Base-by-base conservation (phyloP, 352 stramenopile species). In the Globisporangium paroecandrum region DNA sequence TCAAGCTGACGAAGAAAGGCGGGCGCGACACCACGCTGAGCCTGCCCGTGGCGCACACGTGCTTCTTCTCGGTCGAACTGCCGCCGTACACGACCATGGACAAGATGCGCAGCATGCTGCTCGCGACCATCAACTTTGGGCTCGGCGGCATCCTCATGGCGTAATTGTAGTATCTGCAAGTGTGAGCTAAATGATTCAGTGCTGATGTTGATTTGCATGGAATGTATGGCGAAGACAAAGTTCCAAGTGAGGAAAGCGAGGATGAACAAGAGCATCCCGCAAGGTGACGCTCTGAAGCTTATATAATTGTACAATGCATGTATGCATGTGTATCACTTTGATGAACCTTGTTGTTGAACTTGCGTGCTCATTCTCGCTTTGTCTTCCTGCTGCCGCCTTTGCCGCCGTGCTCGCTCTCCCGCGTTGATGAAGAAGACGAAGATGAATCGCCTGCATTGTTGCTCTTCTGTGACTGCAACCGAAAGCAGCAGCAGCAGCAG, bases 31-130 rank as follows among this genome's bases (percentile, higher is more conserved):
- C 77, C 60, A 90, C 71, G 13, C 71, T 85, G 25, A 93, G 88
- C 47, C 73, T 98, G n/a, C 93, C 93, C 0, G 90, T 98, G 9
- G 94, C 91, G 38, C 95, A 98, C 77, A 98, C 95, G 54, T 98
- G 95, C 75, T 98, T 98, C 80, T 98, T 98, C 74, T 97, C 89
- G 27, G 84, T 98, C 60, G 95, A 98, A 72, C 71, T 98, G 32
- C 95, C 95, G 34, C 89, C 90, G 18, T 98, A 98, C 77, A 94
- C 83, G 47, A 98, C 89, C 2, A 80, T 89, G 51, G 87, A 97
- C 32, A 89, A 87, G 56, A 98, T 98, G 91, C 84, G 79, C 32
- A 89, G 84, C 58, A 96, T 97, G 77, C 74, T 98, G 38, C 81
- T 98, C 36, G 95, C 91, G 56, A 98, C 94, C 1, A 98, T 98